Percentiles rank a stretch among this genome's conserved stretches.
phyloP scores from a whole-genome alignment of 139 green algal species.

The Pleodorina starrii region DNA sequence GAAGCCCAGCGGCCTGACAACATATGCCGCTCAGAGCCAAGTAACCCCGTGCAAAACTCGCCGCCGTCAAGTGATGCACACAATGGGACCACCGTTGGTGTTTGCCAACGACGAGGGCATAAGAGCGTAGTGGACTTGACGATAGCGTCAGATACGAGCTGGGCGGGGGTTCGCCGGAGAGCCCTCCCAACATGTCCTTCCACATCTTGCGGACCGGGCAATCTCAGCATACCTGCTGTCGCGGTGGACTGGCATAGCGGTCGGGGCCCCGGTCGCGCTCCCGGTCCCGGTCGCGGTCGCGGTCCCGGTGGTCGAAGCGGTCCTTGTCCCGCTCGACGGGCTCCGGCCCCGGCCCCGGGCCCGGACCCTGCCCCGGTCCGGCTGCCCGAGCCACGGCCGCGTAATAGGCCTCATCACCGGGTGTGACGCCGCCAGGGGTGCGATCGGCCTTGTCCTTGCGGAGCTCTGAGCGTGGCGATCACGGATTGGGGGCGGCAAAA shows the following conservation, averaged over 20 bases:
- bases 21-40: too few relatives aligned
- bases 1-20: too few relatives aligned
- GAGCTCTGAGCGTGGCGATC: conserved; percentile 69
- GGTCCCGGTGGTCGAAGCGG: conserved; percentile 7
- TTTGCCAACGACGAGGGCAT: too few relatives aligned
- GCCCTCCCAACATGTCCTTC: too few relatives aligned
- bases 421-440: conserved; percentile 73
- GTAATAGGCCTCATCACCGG: conserved; percentile 66
- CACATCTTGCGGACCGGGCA: too few relatives aligned
- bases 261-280: background rate
- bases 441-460: conserved; percentile 81
- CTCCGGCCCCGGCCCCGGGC: background rate
- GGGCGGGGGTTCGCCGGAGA: too few relatives aligned
- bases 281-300: background rate
- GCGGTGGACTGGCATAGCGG: conserved; percentile 3
- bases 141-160: too few relatives aligned
- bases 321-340: conserved; percentile 5
- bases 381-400: conserved; percentile 52
- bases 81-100: too few relatives aligned
- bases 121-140: too few relatives aligned
- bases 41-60: too few relatives aligned
- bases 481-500: too few relatives aligned
- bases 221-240: conserved; percentile 21
- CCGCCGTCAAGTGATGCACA: too few relatives aligned
- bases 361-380: background rate